These are phyloP conservation scores for Aspergillus spinulosporus DNA, from an alignment of 2,329 filamentous ascomycete species.

Conservation along the genomic window DNA sequence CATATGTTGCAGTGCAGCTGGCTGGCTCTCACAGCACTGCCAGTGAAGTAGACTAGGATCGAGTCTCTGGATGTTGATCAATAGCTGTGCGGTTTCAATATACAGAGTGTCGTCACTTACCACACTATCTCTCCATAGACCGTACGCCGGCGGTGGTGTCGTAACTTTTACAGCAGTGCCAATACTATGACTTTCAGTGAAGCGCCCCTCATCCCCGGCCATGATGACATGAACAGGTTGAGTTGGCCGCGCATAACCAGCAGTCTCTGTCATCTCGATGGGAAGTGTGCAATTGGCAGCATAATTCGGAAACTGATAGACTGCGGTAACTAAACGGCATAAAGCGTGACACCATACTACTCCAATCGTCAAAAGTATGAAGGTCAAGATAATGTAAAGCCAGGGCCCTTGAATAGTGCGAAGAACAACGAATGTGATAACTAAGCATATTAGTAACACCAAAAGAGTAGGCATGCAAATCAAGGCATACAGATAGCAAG, in stretches of 20 bases:
- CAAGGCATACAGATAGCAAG: slow-evolving; percentile 63
- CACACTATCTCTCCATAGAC: slow-evolving; percentile 79
- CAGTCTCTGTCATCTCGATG: slow-evolving; percentile 55
- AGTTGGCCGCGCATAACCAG: slow-evolving; percentile 68
- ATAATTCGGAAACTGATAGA: slow-evolving; percentile 48
- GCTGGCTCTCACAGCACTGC: slow-evolving; percentile 60
- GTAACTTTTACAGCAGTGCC: slow-evolving; percentile 54
- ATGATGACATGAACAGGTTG: slow-evolving; percentile 76
- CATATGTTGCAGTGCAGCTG: neutral
- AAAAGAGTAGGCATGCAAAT: neutral
- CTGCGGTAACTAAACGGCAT: slow-evolving; percentile 69
- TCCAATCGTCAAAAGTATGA: slow-evolving; percentile 71
- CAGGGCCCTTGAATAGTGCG: slow-evolving; percentile 64
- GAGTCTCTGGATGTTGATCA: slow-evolving; percentile 56
- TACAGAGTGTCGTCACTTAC: slow-evolving; percentile 53
- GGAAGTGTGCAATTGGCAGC: slow-evolving; percentile 33
- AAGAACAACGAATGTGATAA: slow-evolving; percentile 70
- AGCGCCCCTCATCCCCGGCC: slow-evolving; percentile 71
- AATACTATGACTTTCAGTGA: slow-evolving; percentile 42
- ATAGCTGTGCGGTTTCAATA: neutral
- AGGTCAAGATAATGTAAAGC: slow-evolving; percentile 76
- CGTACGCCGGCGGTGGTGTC: slow-evolving; percentile 76
- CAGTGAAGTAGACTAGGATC: slow-evolving; percentile 81
- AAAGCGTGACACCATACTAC: slow-evolving; percentile 80
- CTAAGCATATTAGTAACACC: slow-evolving; percentile 46